A percentile compares a stretch with the other conserved stretches of the same genome.
Evolutionary conservation across 2,329 filamentous ascomycete species (phyloP).

Genomic region (Purpureocillium lavendulum): DNA sequence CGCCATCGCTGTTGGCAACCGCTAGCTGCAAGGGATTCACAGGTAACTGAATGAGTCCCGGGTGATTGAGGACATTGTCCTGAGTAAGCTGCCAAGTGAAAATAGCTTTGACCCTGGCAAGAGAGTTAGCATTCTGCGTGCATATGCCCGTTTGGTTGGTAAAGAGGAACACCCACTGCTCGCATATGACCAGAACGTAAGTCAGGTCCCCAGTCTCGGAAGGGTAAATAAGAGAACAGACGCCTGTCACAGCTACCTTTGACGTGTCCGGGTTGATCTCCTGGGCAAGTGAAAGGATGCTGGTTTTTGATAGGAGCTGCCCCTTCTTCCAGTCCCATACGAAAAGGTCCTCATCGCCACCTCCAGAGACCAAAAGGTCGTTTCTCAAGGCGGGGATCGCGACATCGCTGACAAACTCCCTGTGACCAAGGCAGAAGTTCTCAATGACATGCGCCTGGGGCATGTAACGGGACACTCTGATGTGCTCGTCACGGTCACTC

Average conservation of each 20-base stretch:
- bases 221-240: slow-evolving; percentile 27
- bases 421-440: slow-evolving; percentile 80
- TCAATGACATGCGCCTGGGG: slow-evolving; percentile 87
- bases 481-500: slow-evolving; percentile 59
- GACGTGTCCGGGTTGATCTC: slow-evolving; percentile 23
- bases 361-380: slow-evolving; percentile 72
- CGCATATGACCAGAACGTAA: slow-evolving; percentile 42
- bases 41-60: slow-evolving; percentile 39
- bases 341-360: slow-evolving; percentile 71
- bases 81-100: slow-evolving; percentile 52
- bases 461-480: slow-evolving; percentile 73
- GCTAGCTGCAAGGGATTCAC: slow-evolving; percentile 57
- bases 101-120: slow-evolving; percentile 47
- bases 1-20: slow-evolving; percentile 13
- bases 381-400: slow-evolving; percentile 50
- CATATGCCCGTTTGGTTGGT: neutral
- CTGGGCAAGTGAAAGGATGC: slow-evolving; percentile 37
- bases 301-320: slow-evolving; percentile 42
- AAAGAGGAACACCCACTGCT: slow-evolving; percentile 48
- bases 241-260: slow-evolving; percentile 39
- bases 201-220: slow-evolving; percentile 16
- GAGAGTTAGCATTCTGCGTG: slow-evolving; percentile 10
- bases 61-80: slow-evolving; percentile 40
- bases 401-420: slow-evolving; percentile 72
- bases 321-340: slow-evolving; percentile 73